These are phyloP conservation scores for Fusarium sp. DNA, from an alignment of 2,329 filamentous ascomycete species.

Conservation along the genomic window DNA sequence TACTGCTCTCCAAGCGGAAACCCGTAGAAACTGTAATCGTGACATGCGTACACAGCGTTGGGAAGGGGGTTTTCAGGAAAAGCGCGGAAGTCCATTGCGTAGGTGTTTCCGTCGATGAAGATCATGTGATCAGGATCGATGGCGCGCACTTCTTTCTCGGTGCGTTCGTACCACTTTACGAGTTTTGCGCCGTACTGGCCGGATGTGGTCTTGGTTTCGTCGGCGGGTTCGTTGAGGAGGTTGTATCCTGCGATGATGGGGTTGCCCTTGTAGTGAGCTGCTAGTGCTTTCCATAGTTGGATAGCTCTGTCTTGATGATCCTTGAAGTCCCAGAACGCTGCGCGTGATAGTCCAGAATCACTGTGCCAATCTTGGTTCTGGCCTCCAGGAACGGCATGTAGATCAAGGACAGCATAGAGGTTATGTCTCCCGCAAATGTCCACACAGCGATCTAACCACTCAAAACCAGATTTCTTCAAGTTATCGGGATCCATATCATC, in stretches of 20 bases:
- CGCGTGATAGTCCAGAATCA: constrained; percentile 49
- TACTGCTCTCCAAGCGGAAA: constrained; percentile 57
- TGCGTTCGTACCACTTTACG: constrained; percentile 52
- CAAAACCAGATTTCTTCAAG: constrained; percentile 58
- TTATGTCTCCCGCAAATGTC: constrained; percentile 54
- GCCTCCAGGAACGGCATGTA: constrained; percentile 56
- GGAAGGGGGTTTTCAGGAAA: constrained; percentile 55
- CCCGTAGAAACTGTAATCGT: constrained; percentile 63
- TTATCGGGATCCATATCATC: constrained; percentile 61
- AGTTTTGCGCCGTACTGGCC: constrained; percentile 44
- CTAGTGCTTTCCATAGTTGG: constrained; percentile 55
- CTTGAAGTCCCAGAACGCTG: constrained; percentile 58
- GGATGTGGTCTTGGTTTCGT: constrained; percentile 39
- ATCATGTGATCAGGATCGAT: constrained; percentile 60
- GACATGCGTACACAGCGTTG: constrained; percentile 61
- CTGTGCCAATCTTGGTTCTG: constrained; percentile 61
- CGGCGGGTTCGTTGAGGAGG: constrained; percentile 47
- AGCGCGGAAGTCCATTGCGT: constrained; percentile 59
- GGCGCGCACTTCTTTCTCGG: constrained; percentile 51
- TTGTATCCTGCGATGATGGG: constrained; percentile 55
- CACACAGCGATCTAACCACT: constrained; percentile 58
- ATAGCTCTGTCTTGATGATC: constrained; percentile 57
- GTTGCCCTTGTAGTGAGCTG: constrained; percentile 54
- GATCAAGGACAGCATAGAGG: constrained; percentile 56
- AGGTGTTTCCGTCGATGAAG: constrained; percentile 63